Conservation (phyloP, 1,284 basidiomycete genomes). For the Tremellales sp. region DNA sequence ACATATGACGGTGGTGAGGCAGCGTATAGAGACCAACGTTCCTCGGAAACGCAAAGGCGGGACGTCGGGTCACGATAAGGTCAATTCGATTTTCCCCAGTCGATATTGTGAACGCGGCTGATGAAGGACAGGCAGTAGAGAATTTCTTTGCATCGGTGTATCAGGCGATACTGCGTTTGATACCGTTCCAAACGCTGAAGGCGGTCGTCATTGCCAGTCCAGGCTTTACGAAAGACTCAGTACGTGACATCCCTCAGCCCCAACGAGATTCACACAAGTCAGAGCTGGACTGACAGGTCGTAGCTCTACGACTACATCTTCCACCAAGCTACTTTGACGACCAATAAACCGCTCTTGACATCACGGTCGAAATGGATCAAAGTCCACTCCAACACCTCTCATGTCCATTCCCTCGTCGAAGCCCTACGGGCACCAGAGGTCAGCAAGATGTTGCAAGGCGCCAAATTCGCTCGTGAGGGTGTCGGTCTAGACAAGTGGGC, state of each 20-base stretch:
- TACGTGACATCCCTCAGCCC: no score
- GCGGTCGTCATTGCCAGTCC: slow-evolving; percentile 95
- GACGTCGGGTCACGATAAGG: slow-evolving; percentile 78
- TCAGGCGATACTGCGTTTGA: slow-evolving; percentile 80
- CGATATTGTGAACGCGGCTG: not conserved
- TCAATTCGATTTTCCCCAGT: slow-evolving; percentile 15
- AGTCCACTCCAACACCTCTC: slow-evolving; percentile 86
- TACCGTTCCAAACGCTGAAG: slow-evolving; percentile 75
- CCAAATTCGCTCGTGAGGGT: slow-evolving; percentile 95
- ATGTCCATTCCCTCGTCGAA: slow-evolving; percentile 93
- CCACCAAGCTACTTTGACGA: slow-evolving; percentile 70
- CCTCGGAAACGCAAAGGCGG: slow-evolving; percentile 85
- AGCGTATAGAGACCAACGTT: slow-evolving; percentile 84
- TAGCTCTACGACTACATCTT: slow-evolving; percentile 71
- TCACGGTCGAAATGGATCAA: slow-evolving; percentile 81
- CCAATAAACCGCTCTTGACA: slow-evolving; percentile 76
- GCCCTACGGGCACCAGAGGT: slow-evolving; percentile 92
- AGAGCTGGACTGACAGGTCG: not conserved
- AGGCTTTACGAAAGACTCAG: slow-evolving; percentile 88
- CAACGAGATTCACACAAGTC: no score
- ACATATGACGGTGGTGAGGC: slow-evolving; percentile 92
- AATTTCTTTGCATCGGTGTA: slow-evolving; percentile 84
- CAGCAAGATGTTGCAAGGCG: slow-evolving; percentile 68
- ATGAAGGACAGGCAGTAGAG: slow-evolving; percentile 55
- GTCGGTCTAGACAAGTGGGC: slow-evolving; percentile 78